Evolutionary conservation across 208 protist species (phyloP), one percentile per base, ranked within the genome.

Genomic region (Wallacemonas sp.): DNA sequence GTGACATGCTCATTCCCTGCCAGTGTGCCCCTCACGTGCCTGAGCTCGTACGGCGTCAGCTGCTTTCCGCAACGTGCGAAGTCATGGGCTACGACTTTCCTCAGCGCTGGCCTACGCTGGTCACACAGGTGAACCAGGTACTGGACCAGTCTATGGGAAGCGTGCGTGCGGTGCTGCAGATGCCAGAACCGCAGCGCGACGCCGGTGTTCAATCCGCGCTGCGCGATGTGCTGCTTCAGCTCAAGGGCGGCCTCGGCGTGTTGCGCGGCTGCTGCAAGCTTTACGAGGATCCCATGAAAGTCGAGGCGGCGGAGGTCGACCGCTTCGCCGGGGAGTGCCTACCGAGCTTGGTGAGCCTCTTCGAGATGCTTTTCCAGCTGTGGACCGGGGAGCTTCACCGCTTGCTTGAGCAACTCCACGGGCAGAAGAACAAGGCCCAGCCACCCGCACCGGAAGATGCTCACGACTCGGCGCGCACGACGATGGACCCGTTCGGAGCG

Each of bases 61-160:
- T 95, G 57, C 76, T 92, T 26, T 74, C 76, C 26, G 66, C 90
- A 1, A 83, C 76, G 32, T 73, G 68, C 26, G 78, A 90, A n/a
- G 46, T 95, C 30, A 78, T 93, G 44, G 41, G 33, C 13, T 85
- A 89, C 57, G 90, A 95, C 70, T 95, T 81, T 50, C 84, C 85
- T 3, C 32, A 73, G 9, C 65, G 61, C 24, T 95, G 90, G 87
- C 73, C 79, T 9, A 73, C 68, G 22, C 63, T 92, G 24, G 73
- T 95, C 60, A 71, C 76, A 10, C 81, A 92, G 53, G 44, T 89
- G 5, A 78, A 69, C 21, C 32, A 58, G 17, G 63, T 95, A 26
- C 33, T 92, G 8, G 64, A 73, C 13, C 62, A 73, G 24, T 80
- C 73, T 55, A 69, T 73, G 53, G 55, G 33, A 3, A 52, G 63